phyloP scores from a whole-genome alignment of 2,329 filamentous ascomycete species.

The Nectriaceae sp. region DNA sequence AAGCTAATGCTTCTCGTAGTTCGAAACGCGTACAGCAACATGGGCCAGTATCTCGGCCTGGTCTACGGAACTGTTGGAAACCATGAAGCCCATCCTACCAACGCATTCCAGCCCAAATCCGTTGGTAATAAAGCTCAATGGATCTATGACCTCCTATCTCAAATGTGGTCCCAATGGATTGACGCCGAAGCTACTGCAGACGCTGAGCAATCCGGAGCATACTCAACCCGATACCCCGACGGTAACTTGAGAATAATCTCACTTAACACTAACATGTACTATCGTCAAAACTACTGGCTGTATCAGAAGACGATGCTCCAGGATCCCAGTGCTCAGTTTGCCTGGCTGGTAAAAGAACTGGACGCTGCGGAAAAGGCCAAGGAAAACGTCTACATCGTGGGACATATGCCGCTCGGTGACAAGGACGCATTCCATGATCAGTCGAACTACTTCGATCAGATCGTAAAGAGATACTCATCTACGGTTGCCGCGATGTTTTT shows the following conservation, averaged over 20 bases:
- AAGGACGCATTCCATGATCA: constrained; percentile 53
- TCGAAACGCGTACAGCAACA: constrained; percentile 47
- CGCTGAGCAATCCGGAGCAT: constrained; percentile 47
- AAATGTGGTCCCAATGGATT: constrained; percentile 51
- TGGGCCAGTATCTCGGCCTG: constrained; percentile 42
- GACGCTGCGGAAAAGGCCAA: constrained; percentile 51
- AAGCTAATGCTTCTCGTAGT: too few species aligned
- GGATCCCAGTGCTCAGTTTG: constrained; percentile 54
- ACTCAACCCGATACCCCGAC: constrained; percentile 47
- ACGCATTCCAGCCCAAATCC: constrained; percentile 48
- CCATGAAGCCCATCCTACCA: constrained; percentile 57
- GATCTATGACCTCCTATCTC: constrained; percentile 52
- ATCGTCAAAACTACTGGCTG: constrained; percentile 58
- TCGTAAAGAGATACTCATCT: constrained; percentile 53
- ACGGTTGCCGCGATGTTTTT: constrained; percentile 60
- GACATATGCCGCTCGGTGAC: constrained; percentile 56
- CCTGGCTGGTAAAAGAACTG: constrained; percentile 56
- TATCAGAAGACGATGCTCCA: constrained; percentile 51
- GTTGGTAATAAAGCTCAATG: constrained; percentile 47
- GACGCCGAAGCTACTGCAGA: constrained; percentile 33
- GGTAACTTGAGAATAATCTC: constrained; percentile 58
- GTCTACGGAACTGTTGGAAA: constrained; percentile 59
- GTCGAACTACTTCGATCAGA: constrained; percentile 54
- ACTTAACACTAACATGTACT: constrained; percentile 61
- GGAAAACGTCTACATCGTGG: constrained; percentile 58